A percentile compares a stretch with the other conserved stretches of the same genome.
Conservation (phyloP, 2,329 filamentous ascomycete genomes). For the Plectosphaerella cucumerina region DNA sequence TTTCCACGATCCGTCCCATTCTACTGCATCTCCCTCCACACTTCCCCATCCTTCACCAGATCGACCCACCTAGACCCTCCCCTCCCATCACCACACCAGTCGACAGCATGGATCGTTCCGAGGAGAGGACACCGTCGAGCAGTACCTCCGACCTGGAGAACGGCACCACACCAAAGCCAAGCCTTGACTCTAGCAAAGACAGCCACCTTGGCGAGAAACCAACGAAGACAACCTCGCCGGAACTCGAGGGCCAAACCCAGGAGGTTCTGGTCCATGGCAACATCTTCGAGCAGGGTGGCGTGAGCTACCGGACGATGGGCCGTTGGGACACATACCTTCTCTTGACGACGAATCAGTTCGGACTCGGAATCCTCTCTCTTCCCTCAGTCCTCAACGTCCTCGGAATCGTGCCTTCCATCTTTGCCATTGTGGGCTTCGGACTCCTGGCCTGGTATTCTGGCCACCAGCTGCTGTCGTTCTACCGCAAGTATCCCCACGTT, state of each 20-base stretch:
- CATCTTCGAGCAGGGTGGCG: conserved; percentile 21
- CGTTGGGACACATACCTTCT: conserved; percentile 26
- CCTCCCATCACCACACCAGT: no score
- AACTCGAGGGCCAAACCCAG: neutral
- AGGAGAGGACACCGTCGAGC: no score
- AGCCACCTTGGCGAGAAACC: no score
- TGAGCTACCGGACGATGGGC: conserved; percentile 26
- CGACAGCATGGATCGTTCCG: no score
- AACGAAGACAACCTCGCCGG: neutral
- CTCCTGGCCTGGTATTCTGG: neutral
- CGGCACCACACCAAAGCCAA: no score
- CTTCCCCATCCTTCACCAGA: no score
- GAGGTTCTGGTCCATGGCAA: conserved; percentile 11
- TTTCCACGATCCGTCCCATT: no score
- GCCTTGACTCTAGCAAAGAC: no score
- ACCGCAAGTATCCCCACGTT: neutral
- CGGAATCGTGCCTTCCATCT: neutral
- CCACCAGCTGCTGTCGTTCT: neutral
- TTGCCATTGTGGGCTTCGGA: neutral
- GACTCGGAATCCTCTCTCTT: neutral
- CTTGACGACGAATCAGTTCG: neutral
- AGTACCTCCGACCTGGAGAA: no score
- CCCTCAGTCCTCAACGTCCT: neutral
- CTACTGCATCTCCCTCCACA: no score
- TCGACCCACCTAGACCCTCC: no score